Conservation (phyloP, 2,329 filamentous ascomycete genomes). For the Nothophoma quercina region DNA sequence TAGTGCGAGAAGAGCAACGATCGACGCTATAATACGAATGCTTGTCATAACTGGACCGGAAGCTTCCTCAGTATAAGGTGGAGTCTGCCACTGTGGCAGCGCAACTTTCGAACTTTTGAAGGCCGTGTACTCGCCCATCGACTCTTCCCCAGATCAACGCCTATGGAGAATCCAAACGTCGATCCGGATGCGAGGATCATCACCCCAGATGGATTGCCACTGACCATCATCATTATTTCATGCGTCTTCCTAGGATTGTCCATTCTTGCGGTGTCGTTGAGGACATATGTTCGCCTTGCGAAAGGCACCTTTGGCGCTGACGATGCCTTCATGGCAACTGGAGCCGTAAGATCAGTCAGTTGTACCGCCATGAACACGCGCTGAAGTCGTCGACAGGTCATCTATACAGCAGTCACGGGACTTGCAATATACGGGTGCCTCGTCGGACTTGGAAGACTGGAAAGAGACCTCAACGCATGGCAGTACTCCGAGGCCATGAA, state of each 20-base stretch:
- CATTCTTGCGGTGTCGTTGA: conserved; percentile 22
- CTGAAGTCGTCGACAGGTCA: conserved; percentile 13
- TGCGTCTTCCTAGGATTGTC: conserved; percentile 26
- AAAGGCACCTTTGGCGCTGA: conserved; percentile 29
- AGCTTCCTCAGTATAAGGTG: conserved; percentile 8
- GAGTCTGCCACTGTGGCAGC: not conserved
- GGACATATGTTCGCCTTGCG: conserved; percentile 24
- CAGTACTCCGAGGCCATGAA: conserved; percentile 29
- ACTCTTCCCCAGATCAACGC: conserved; percentile 8
- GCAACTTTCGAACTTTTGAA: not conserved
- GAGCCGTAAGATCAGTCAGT: conserved; percentile 18
- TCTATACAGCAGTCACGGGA: conserved; percentile 22
- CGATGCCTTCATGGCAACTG: conserved; percentile 26
- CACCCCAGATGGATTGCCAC: conserved; percentile 22
- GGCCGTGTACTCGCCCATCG: not conserved
- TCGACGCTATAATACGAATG: conserved; percentile 13
- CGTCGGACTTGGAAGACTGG: conserved; percentile 29
- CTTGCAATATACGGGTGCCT: conserved; percentile 26
- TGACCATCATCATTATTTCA: conserved; percentile 27
- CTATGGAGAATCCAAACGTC: conserved; percentile 15
- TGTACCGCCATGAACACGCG: not conserved
- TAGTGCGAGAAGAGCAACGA: conserved; percentile 4
- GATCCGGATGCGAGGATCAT: conserved; percentile 24
- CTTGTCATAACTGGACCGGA: not conserved
- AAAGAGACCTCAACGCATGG: conserved; percentile 29